Evolutionary conservation across 148 eudicot species (phyloP).

Genomic region (Gaultheria prostrata): DNA sequence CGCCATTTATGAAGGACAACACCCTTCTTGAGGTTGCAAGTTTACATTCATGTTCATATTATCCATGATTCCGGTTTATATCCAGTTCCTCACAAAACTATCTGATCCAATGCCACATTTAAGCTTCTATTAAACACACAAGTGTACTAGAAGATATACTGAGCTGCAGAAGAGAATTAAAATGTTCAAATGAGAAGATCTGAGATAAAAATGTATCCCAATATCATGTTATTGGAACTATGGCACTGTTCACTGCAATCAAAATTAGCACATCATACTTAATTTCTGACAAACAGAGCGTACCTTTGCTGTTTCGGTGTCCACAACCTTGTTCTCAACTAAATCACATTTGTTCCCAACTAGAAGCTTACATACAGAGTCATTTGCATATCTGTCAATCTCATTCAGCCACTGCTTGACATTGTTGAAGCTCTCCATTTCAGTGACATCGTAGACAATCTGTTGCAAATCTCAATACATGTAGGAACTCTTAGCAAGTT

Average conservation of each 20-base stretch:
- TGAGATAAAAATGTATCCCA: background rate
- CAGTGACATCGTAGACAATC: conserved; percentile 96
- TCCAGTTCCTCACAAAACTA: background rate
- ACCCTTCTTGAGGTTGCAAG: background rate
- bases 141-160: background rate
- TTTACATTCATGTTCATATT: background rate
- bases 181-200: background rate
- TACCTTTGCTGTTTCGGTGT: conserved; percentile 78
- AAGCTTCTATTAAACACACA: background rate
- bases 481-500: conserved; percentile 6
- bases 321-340: conserved; percentile 83
- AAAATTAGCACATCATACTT: background rate
- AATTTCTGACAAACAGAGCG: background rate
- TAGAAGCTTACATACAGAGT: conserved; percentile 88
- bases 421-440: conserved; percentile 98
- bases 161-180: conserved; percentile 4
- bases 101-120: background rate
- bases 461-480: conserved; percentile 30
- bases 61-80: background rate
- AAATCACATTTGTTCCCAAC: conserved; percentile 95
- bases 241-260: background rate
- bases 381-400: conserved; percentile 91
- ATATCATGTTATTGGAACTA: background rate
- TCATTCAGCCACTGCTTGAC: conserved; percentile 97
- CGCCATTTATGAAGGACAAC: background rate